Evolutionary conservation across 1,139 yeast genomes (phyloP), one percentile per base, ranked within the genome.

Genomic region (Taiozyma onychis): DNA sequence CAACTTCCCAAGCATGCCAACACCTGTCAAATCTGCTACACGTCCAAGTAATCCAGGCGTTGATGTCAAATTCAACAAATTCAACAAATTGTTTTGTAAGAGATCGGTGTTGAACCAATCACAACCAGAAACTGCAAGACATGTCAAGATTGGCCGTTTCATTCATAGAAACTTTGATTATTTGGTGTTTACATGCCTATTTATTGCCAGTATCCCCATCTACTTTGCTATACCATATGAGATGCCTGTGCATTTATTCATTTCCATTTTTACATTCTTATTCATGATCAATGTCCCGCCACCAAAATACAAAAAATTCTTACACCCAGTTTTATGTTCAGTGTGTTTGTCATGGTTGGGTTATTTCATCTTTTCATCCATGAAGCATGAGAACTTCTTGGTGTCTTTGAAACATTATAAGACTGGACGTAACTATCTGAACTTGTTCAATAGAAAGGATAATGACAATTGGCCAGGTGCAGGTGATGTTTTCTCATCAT

Each of bases 311-410:
- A 76, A 72, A 65, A 74, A 66, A 63, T 77, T 70, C 71, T 54
- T 87, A 30, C 95, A 87, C 61, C 95, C 95, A 0, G 85, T 87
- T 41, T 68, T 87, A 48, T 71, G 85, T 27, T 79, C 84, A 54
- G 85, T 89, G 3, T 82, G 77, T 2, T 58, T 77, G 22, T 77
- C 84, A n/a, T 71, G 86, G 57, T 70, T 87, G 43, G 71, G 80
- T 11, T 81, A 83, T 57, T 84, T 80, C 60, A 74, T 87, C 24
- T 78, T 86, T 16, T 76, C 85, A 21, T 63, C 76, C 55, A 83
- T 79, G 52, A 78, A 70, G 56, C 77, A 71, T 54, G 72, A 66
- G 26, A 76, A 74, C 21, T 81, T 78, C 62, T 71, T 77, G 32
- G 72, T 71, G 8, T 78, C 76, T 44, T 71, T 86, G 55, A 63